These are phyloP conservation scores for Amoeboaphelidium occidentale DNA, from an alignment of 371 early-diverging fungal genomes.

Conservation along the genomic window DNA sequence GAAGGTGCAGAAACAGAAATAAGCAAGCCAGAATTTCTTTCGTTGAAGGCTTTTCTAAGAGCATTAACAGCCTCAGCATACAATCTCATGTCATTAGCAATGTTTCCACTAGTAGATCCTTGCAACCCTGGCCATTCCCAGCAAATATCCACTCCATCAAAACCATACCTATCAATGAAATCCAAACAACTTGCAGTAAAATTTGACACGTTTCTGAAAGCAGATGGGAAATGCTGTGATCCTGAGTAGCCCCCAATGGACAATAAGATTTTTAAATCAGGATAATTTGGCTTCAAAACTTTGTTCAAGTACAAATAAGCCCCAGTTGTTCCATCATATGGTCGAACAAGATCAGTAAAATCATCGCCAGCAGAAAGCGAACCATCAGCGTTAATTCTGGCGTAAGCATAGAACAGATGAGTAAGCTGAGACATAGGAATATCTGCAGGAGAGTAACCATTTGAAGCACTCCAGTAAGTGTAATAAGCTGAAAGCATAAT, in stretches of 20 bases:
- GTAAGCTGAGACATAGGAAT: not conserved
- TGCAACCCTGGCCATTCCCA: slow-evolving; percentile 55
- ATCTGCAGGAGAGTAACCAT: too few relatives aligned
- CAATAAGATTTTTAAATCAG: slow-evolving; percentile 24
- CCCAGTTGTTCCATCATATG: not conserved
- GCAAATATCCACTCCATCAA: slow-evolving; percentile 21
- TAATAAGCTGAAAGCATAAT: too few relatives aligned
- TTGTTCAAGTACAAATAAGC: not conserved
- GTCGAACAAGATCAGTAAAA: not conserved
- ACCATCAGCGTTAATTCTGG: not conserved
- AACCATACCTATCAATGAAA: slow-evolving; percentile 12
- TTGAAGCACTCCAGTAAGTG: too few relatives aligned
- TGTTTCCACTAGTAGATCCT: slow-evolving; percentile 34
- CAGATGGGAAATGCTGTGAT: slow-evolving; percentile 25
- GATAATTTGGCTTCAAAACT: not conserved
- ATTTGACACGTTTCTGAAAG: slow-evolving; percentile 15
- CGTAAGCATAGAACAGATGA: not conserved
- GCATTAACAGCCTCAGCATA: slow-evolving; percentile 26
- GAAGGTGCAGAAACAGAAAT: slow-evolving; percentile 32
- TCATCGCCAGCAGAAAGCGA: not conserved
- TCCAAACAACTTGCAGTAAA: slow-evolving; percentile 28
- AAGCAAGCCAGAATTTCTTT: slow-evolving; percentile 27
- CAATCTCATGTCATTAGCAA: slow-evolving; percentile 21
- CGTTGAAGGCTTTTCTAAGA: slow-evolving; percentile 29
- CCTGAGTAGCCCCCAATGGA: slow-evolving; percentile 58